Percentiles rank a stretch among this genome's conserved stretches.
Evolutionary conservation across 1,284 basidiomycete species (phyloP).

Genomic region (Apiotrichum akiyoshidainum): DNA sequence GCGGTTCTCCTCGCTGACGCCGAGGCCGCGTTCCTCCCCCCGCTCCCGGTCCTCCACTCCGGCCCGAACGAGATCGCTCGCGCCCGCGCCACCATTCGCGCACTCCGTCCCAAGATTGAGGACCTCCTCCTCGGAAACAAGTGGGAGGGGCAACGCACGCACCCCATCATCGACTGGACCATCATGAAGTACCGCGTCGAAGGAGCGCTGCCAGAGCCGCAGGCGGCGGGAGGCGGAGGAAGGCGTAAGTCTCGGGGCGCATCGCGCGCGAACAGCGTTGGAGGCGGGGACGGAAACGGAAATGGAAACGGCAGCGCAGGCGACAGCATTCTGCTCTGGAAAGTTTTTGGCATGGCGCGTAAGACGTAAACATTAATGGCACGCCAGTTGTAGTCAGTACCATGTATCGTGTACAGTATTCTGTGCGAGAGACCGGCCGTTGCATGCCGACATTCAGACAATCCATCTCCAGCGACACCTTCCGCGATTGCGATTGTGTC

Average conservation of each 20-base stretch:
- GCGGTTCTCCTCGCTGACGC: not conserved
- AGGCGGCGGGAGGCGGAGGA: too few species aligned
- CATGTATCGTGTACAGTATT: too few species aligned
- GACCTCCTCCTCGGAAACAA: constrained; percentile 28
- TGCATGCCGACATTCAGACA: too few species aligned
- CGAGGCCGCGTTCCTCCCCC: constrained; percentile 26
- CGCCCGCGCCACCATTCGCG: constrained; percentile 8
- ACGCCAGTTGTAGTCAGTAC: too few species aligned
- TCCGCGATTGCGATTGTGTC: too few species aligned
- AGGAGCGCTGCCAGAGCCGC: not conserved
- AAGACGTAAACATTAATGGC: not conserved
- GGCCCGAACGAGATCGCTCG: constrained; percentile 30
- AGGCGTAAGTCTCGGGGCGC: not conserved
- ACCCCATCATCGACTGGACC: constrained; percentile 33
- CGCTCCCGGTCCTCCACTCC: constrained; percentile 27
- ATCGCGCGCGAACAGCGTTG: too few species aligned
- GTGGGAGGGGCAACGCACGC: constrained; percentile 27
- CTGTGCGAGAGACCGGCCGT: too few species aligned
- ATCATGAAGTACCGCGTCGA: constrained; percentile 18
- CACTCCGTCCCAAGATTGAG: constrained; percentile 7
- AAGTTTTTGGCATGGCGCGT: not conserved
- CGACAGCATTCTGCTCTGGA: constrained; percentile 3
- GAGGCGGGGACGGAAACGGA: not conserved
- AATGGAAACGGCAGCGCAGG: constrained; percentile 8
- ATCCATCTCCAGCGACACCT: too few species aligned